Base-by-base conservation (phyloP, 1,284 basidiomycete genomes). In the Tranzscheliella williamsii region DNA sequence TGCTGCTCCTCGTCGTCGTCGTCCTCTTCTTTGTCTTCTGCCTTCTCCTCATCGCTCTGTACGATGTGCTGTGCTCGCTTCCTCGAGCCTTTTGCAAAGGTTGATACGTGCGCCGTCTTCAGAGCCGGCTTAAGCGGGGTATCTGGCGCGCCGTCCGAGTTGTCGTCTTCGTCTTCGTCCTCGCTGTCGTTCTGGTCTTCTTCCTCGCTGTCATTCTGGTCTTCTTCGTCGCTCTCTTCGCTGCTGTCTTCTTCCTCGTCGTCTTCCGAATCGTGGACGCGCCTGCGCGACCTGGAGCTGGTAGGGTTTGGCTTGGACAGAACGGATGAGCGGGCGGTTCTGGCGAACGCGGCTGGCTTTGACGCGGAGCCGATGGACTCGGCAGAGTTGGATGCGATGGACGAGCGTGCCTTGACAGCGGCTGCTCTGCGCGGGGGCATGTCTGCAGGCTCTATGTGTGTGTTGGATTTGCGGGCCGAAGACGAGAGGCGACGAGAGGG, bases 371-470 rank as follows among this genome's bases (percentile, higher is more conserved):
- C 24, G 9, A 51, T 48, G 3, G 50, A 38, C 27, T 40, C 29
- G 8, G 55, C 46, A 0, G 39, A 36, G n/a, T 33, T 49, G 35
- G 61, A 64, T 29, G 46, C 44, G 38, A 46, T 39, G 24, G 61
- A 64, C 22, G 54, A 43, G 47, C 61, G 54, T 26, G 61, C 46
- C 41, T 60, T 58, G 16, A 39, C 40, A 22, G 61, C 55, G 16
- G 61, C 50, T 17, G 55, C 61, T 31, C 22, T 29, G 18, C 8
- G 5, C 26, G 6, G 5, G 5, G 11, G 16, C 5, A 29, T 29
- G n/a, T 29, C n/a, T 29, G 26, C 8, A 24, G 31, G 46, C n/a
- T 3, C 4, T 5, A 22, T n/a, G 35, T 32, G n/a, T n/a, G n/a
- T n/a, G n/a, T n/a, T n/a, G n/a, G n/a, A n/a, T n/a, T n/a, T n/a